Base-by-base conservation (phyloP, 352 stramenopile genomes). In the Thalassiosira livingstoniorum region DNA sequence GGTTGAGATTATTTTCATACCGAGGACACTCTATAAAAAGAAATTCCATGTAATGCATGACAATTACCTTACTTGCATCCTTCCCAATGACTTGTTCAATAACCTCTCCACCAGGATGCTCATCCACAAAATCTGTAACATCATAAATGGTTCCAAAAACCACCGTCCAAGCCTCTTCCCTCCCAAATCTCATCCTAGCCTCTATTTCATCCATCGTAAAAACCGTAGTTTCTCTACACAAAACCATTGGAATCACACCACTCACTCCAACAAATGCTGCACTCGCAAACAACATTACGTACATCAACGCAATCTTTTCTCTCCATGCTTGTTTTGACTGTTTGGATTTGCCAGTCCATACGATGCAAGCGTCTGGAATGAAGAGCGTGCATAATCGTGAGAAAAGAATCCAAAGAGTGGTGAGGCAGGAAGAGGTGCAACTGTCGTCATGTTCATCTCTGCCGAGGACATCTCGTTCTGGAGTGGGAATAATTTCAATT, bases 241-340 rank as follows among this genome's bases (percentile, higher is more conserved):
- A 51, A 5, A 87, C 61, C 0, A 88, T 47, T 15, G 77, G 81
- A 10, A 88, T 43, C 32, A 88, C 79, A 51, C 85, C 85, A 61
- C 83, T 76, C 0, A 87, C 71, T 23, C 85, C 85, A 15, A 90
- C 75, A 54, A 90, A 85, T n/a, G 74, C 75, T 13, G 65, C 73
- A 10, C 62, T 84, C 62, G 58, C 80, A 0, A 65, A 64, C 0
- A 91, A 31, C 65, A 90, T 85, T 11, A 90, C 80, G 2, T 80
- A 15, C 64, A 83, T 90, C 18, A 91, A 66, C 2, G 82, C 79
- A 11, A 90, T 64, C 54, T 91, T 91, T 64, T 91, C 86, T 7
- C 86, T 64, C 86, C 86, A 91, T 39, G 86, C 86, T 55, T 91
- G 86, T 62, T 91, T 91, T 1, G 80, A 80, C n/a, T 83, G 71